phyloP scores from a whole-genome alignment of 179 eudicot species.

The Sideroxylon spinosum region DNA sequence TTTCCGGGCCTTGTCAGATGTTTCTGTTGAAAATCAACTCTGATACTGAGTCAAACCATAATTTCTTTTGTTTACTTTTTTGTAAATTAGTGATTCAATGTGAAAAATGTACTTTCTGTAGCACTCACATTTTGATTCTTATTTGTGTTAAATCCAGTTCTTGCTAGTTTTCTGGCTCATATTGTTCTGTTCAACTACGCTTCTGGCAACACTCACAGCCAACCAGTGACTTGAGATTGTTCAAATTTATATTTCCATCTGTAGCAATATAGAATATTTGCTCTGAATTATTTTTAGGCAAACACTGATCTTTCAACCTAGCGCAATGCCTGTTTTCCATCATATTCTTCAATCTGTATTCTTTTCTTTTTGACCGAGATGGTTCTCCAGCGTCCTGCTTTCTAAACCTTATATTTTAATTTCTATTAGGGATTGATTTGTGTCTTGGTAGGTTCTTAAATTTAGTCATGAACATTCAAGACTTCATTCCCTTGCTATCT shows the following conservation, averaged over 20 bases:
- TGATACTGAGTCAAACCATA: background rate
- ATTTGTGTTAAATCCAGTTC: conserved; percentile 11
- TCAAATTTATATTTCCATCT: background rate
- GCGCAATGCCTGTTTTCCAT: background rate
- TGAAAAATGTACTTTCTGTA: background rate
- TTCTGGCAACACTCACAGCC: background rate
- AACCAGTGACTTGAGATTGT: background rate
- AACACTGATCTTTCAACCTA: background rate
- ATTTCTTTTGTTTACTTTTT: background rate
- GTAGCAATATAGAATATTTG: background rate
- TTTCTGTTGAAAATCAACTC: conserved; percentile 6
- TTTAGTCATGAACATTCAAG: background rate
- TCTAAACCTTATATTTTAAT: background rate
- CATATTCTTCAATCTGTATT: background rate
- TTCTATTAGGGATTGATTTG: background rate
- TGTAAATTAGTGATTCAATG: conserved; percentile 1
- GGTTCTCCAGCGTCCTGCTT: background rate
- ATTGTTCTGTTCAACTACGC: background rate
- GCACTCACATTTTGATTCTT: conserved; percentile 14
- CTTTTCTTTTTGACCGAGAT: background rate
- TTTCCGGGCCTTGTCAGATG: background rate
- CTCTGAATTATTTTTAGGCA: background rate
- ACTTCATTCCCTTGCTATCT: conserved; percentile 2
- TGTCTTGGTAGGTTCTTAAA: background rate
- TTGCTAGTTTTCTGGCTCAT: background rate